These are phyloP conservation scores for Eucalyptus erythrocorys DNA, from an alignment of 345 rosid species.

Conservation along the genomic window DNA sequence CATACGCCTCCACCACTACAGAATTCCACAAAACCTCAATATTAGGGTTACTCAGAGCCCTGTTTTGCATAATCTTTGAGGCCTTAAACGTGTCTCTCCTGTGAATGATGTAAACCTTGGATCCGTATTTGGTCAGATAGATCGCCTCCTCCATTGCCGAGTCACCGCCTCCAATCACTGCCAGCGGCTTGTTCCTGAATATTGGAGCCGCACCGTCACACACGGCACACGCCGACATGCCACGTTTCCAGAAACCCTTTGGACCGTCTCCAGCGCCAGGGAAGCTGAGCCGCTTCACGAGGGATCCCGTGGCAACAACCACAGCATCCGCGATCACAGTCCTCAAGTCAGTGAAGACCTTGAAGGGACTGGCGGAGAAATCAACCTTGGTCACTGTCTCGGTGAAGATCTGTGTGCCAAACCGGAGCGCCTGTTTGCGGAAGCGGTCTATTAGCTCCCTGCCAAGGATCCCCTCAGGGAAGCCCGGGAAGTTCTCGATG, in stretches of 20 bases:
- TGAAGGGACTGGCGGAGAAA: constrained; percentile 50
- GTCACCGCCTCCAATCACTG: constrained; percentile 91
- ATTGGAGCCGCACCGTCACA: constrained; percentile 95
- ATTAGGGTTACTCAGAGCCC: constrained; percentile 59
- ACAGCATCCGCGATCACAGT: constrained; percentile 60
- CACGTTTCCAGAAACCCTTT: constrained; percentile 70
- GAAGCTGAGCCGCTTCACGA: constrained; percentile 54
- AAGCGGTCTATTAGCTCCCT: constrained; percentile 45
- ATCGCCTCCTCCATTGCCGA: constrained; percentile 95
- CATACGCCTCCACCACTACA: constrained; percentile 60
- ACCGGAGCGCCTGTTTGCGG: constrained; percentile 61
- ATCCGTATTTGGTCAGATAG: constrained; percentile 73
- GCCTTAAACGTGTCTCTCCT: constrained; percentile 82
- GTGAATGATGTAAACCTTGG: constrained; percentile 71
- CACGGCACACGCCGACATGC: constrained; percentile 91
- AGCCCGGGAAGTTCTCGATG: constrained; percentile 94
- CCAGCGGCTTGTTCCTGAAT: constrained; percentile 59
- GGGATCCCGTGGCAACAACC: constrained; percentile 77
- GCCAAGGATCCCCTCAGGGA: constrained; percentile 72
- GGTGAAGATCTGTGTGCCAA: constrained; percentile 67
- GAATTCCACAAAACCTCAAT: constrained; percentile 78
- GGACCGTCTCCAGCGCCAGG: constrained; percentile 21
- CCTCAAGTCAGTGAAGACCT: constrained; percentile 45
- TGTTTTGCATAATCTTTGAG: constrained; percentile 76
- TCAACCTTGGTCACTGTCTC: constrained; percentile 75